These are phyloP conservation scores for Pseudocercospora ulei DNA, from an alignment of 2,329 filamentous ascomycete genomes.

Conservation along the genomic window DNA sequence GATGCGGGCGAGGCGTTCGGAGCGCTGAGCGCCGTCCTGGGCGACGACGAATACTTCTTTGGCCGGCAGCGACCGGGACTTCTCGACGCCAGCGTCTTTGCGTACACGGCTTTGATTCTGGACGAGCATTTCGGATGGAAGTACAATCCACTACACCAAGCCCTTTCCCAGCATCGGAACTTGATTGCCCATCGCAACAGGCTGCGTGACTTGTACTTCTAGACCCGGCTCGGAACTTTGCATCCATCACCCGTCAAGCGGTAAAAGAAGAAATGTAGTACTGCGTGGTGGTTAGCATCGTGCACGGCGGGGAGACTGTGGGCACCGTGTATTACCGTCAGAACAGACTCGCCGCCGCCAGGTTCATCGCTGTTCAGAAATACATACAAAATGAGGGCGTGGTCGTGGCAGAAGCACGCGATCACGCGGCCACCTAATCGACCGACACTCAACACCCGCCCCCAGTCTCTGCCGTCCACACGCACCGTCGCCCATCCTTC, in stretches of 20 bases:
- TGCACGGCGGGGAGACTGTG: background rate
- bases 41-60: conserved; percentile 54
- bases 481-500: conserved; percentile 80
- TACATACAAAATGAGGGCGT: conserved; percentile 73
- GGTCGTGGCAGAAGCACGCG: conserved; percentile 75
- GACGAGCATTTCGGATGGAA: conserved; percentile 55
- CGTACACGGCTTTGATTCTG: conserved; percentile 74
- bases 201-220: conserved; percentile 47
- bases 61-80: conserved; percentile 51
- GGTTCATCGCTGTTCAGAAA: conserved; percentile 65
- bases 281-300: conserved; percentile 32
- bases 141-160: conserved; percentile 50
- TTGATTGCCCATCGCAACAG: conserved; percentile 57
- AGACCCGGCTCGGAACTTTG: no score
- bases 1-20: conserved; percentile 55
- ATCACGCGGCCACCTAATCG: conserved; percentile 82
- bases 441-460: conserved; percentile 83
- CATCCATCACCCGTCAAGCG: conserved; percentile 11
- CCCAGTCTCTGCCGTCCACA: conserved; percentile 92
- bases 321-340: conserved; percentile 55
- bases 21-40: conserved; percentile 52
- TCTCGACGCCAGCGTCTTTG: conserved; percentile 83
- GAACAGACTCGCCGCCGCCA: conserved; percentile 59
- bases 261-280: conserved; percentile 51
- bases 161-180: conserved; percentile 50